Percentiles rank a stretch among this genome's conserved stretches.
These are phyloP conservation scores for Rhodosporidiobolus sp. DNA, from an alignment of 768 basidiomycete genomes.

Conservation along the genomic window DNA sequence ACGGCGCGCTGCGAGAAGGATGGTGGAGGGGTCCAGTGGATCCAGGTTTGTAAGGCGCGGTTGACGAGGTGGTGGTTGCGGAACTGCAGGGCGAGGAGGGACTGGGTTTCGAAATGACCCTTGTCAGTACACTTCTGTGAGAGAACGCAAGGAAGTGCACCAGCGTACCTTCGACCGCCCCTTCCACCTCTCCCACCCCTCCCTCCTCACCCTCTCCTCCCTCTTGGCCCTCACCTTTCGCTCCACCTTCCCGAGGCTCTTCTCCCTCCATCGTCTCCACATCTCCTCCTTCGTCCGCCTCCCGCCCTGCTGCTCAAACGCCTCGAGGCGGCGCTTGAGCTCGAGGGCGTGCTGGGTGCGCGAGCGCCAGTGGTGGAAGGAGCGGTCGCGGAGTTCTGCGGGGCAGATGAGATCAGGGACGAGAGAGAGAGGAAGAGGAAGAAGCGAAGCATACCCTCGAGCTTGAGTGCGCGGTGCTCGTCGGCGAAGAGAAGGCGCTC, in stretches of 20 bases:
- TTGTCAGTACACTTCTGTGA: neutral
- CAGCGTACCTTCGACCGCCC: constrained; percentile 9
- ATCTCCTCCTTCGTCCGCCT: neutral
- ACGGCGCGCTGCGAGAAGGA: no score
- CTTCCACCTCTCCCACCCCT: constrained; percentile 9
- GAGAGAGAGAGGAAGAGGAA: neutral
- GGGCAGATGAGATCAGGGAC: neutral
- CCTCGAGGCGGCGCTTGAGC: neutral
- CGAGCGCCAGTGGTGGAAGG: constrained; percentile 15
- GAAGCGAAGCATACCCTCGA: constrained; percentile 7
- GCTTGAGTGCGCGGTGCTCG: constrained; percentile 7
- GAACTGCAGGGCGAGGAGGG: no score
- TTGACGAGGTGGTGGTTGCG: no score
- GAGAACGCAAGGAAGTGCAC: neutral
- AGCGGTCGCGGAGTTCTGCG: constrained; percentile 15
- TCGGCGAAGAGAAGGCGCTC: neutral
- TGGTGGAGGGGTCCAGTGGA: no score
- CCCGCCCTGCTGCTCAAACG: neutral
- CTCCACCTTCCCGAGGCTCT: neutral
- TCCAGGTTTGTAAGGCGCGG: no score
- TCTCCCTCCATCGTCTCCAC: constrained; percentile 14
- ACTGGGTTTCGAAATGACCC: no score
- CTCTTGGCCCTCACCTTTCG: neutral
- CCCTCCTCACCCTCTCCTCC: neutral
- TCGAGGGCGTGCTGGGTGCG: neutral